Percentiles rank a stretch among this genome's conserved stretches.
These are phyloP conservation scores for Boletus rubroflammeus DNA, from an alignment of 768 basidiomycete species.

Conservation along the genomic window DNA sequence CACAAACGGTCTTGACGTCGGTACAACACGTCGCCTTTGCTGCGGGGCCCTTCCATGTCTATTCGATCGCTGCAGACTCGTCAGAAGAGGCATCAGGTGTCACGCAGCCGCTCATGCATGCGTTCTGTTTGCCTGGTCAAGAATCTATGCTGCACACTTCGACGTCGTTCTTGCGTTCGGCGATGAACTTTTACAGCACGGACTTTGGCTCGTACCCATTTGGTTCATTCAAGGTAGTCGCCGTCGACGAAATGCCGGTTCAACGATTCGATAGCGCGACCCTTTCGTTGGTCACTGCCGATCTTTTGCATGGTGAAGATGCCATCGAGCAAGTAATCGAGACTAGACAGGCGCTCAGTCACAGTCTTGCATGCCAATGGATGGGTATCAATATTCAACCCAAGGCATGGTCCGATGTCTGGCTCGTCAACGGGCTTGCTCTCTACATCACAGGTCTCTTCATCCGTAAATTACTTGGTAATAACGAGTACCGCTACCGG, in stretches of 20 bases:
- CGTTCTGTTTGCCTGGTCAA: slow-evolving; percentile 89
- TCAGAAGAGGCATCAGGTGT: slow-evolving; percentile 60
- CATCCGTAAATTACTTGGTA: slow-evolving; percentile 83
- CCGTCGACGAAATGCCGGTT: slow-evolving; percentile 83
- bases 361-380: slow-evolving; percentile 95
- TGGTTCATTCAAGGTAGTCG: slow-evolving; percentile 89
- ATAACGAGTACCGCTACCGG: slow-evolving; percentile 94
- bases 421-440: slow-evolving; percentile 94
- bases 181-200: slow-evolving; percentile 88
- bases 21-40: slow-evolving; percentile 97
- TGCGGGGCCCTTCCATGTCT: slow-evolving; percentile 88
- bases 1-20: slow-evolving; percentile 81
- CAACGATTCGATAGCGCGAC: slow-evolving; percentile 85
- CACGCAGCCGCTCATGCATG: slow-evolving; percentile 76
- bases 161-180: slow-evolving; percentile 73
- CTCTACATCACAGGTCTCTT: slow-evolving; percentile 89
- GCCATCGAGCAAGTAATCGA: slow-evolving; percentile 93
- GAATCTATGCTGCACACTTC: slow-evolving; percentile 68
- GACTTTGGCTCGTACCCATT: slow-evolving; percentile 97
- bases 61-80: slow-evolving; percentile 62
- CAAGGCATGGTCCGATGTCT: slow-evolving; percentile 88
- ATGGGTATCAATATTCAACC: slow-evolving; percentile 94
- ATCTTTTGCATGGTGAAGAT: slow-evolving; percentile 82
- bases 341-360: slow-evolving; percentile 78
- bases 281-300: slow-evolving; percentile 71